phyloP scores from a whole-genome alignment of 2,329 filamentous ascomycete genomes.

The Pyricularia grisea region DNA sequence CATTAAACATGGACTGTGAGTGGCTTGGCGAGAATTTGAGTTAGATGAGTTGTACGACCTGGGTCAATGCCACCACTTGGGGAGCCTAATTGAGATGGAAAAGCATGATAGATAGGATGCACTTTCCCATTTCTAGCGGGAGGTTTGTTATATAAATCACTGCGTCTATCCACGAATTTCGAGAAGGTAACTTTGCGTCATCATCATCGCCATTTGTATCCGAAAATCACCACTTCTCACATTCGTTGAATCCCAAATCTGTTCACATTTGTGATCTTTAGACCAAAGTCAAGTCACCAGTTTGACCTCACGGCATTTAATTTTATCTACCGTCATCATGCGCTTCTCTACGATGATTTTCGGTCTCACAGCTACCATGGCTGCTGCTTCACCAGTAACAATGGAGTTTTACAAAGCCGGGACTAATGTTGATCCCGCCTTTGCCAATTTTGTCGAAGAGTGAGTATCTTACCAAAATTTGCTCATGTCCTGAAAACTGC shows the following conservation, averaged over 20 bases:
- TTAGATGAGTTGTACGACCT: background rate
- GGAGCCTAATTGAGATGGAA: no score
- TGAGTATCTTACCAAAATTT: background rate
- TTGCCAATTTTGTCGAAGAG: slow-evolving; percentile 6
- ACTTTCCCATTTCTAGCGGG: no score
- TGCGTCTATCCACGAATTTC: background rate
- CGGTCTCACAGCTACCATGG: background rate
- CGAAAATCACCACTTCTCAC: background rate
- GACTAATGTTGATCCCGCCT: slow-evolving; percentile 5
- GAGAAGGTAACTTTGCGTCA: no score
- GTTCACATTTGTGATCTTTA: no score
- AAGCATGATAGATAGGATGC: no score
- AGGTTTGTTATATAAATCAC: background rate
- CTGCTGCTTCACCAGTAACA: slow-evolving; percentile 5
- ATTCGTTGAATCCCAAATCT: background rate
- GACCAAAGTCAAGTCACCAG: background rate
- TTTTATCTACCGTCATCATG: background rate
- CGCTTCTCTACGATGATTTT: background rate
- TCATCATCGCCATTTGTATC: background rate
- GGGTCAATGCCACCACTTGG: background rate
- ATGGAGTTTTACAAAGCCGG: slow-evolving; percentile 8
- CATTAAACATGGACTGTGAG: background rate
- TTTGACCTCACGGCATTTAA: background rate
- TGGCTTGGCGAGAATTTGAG: background rate
- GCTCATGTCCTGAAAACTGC: background rate